These are phyloP conservation scores for Pichia exigua DNA, from an alignment of 805 yeast genomes.

Conservation along the genomic window DNA sequence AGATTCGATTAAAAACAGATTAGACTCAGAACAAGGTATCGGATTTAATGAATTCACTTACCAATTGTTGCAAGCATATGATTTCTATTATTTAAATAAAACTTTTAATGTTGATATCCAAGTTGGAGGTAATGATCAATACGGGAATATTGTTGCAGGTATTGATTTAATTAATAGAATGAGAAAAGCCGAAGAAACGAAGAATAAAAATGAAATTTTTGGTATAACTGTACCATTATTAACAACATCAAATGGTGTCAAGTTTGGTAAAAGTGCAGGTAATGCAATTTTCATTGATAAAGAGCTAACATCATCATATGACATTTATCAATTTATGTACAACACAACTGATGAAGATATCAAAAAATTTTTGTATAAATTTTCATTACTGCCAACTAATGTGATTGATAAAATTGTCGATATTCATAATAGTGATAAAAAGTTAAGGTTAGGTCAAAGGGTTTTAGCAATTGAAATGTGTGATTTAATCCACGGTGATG, in stretches of 20 bases:
- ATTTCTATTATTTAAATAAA: conserved; percentile 73
- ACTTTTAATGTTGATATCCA: conserved; percentile 58
- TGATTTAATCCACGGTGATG: conserved; percentile 80
- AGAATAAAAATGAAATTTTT: conserved; percentile 31
- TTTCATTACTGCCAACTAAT: conserved; percentile 66
- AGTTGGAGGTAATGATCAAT: conserved; percentile 95
- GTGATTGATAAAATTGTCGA: conserved; percentile 48
- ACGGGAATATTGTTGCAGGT: conserved; percentile 98
- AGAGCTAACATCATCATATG: conserved; percentile 67
- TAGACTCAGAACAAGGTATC: conserved; percentile 62
- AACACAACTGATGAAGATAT: conserved; percentile 75
- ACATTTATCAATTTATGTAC: conserved; percentile 78
- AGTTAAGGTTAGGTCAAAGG: conserved; percentile 63
- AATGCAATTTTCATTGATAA: conserved; percentile 87
- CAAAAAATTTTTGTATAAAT: conserved; percentile 56
- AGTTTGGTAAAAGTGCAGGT: conserved; percentile 96
- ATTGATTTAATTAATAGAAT: conserved; percentile 73
- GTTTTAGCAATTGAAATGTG: conserved; percentile 77
- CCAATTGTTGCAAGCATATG: conserved; percentile 89
- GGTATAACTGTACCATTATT: conserved; percentile 88
- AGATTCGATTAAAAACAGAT: conserved; percentile 74
- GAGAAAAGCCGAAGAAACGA: conserved; percentile 14
- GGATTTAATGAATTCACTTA: conserved; percentile 94
- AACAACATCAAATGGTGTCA: conserved; percentile 83
- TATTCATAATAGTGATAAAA: conserved; percentile 52